phyloP scores from a whole-genome alignment of 768 basidiomycete species.

The Gloeophyllum trabeum region DNA sequence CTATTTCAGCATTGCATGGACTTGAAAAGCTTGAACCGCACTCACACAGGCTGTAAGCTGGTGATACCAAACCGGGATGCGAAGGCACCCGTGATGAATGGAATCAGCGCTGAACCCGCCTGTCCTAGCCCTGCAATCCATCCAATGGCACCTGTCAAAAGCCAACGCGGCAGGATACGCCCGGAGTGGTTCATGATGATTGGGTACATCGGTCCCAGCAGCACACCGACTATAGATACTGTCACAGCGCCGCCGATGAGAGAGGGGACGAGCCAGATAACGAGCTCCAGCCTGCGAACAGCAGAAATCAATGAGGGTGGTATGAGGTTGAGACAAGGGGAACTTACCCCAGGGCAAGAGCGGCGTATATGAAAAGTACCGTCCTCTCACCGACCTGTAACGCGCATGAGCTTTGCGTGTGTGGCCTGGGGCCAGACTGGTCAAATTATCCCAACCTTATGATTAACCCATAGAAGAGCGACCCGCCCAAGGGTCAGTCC shows the following conservation, averaged over 20 bases:
- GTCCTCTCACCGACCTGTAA: constrained; percentile 20
- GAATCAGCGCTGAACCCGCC: constrained; percentile 60
- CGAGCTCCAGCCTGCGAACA: constrained; percentile 26
- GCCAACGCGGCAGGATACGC: constrained; percentile 57
- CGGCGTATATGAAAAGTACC: constrained; percentile 21
- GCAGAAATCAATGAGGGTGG: background rate
- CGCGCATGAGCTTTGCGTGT: background rate
- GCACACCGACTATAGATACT: constrained; percentile 19
- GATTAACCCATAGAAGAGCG: background rate
- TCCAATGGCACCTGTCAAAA: constrained; percentile 44
- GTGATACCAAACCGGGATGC: constrained; percentile 50
- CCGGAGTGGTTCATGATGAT: constrained; percentile 60
- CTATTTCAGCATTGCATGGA: background rate
- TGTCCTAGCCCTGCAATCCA: constrained; percentile 38
- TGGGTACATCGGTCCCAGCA: constrained; percentile 42
- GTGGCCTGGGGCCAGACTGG: background rate
- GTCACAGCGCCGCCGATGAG: constrained; percentile 40
- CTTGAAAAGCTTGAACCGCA: constrained; percentile 4
- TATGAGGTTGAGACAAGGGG: background rate
- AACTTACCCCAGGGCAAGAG: constrained; percentile 22
- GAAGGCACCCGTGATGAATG: constrained; percentile 64
- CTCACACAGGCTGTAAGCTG: constrained; percentile 53
- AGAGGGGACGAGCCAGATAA: constrained; percentile 41
- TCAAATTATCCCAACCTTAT: background rate
- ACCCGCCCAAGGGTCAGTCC: constrained; percentile 12